Evolutionary conservation across 108 stramenopile genomes (phyloP), one percentile per base, ranked within the genome.

Genomic region (Fragilariopsis cylindrus): DNA sequence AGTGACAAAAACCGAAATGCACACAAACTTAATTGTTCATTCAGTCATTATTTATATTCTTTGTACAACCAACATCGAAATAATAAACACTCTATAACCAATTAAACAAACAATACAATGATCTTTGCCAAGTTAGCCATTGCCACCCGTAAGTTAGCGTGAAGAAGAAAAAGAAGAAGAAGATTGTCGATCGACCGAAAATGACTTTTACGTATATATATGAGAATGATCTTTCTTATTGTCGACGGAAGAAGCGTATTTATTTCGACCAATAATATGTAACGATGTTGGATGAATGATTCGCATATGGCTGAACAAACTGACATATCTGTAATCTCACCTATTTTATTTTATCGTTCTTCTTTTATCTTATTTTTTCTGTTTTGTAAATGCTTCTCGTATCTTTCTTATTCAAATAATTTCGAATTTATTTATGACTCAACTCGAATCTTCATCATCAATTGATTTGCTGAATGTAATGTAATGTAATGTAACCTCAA

Each of bases 91-190:
- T 63, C 43, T 50, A 65, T 39, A 16, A 68, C 18, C 50, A 45
- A 19, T 9, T n/a, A 50, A 16, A 65, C 4, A 8, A 68, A 68
- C 13, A 68, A 46, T 70, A 42, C 41, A 70, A 88, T 88, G 88
- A 41, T 80, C n/a, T 89, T 89, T 72, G 85, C 62, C 58, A 89
- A 79, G 69, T 63, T 89, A 75, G 85, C 85, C 48, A 60, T 87
- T 72, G 81, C 85, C 30, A 78, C 88, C 82, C 78, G 88, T 89
- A 81, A 69, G 76, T 81, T n/a, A 43, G 39, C 0, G n/a, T 2
- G 52, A 53, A 12, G 52, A 53, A 11, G 52, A 53, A 1, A 15
- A 53, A 11, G 52, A 53, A 15, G 15, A n/a, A 53, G 15, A 53
- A 53, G 52, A 53, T 12, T n/a, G n/a, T n/a, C 15, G 52, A 2